A percentile compares a stretch with the other conserved stretches of the same genome.
These are phyloP conservation scores for Cyclotella distinguenda DNA, from an alignment of 108 stramenopile species.

Conservation along the genomic window DNA sequence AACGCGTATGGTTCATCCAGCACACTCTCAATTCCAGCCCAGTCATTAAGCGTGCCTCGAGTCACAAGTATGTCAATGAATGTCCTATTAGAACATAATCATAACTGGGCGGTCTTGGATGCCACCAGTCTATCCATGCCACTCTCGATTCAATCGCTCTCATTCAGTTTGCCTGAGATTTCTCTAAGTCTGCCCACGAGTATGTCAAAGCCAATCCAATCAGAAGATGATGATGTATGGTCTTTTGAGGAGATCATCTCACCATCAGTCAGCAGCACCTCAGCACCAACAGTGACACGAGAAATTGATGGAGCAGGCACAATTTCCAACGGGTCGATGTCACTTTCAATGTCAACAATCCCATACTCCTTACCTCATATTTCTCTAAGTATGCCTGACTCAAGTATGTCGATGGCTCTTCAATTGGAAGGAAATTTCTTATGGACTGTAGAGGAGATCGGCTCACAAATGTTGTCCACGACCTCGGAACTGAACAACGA, in stretches of 20 bases:
- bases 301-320: no score
- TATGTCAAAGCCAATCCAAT: background rate
- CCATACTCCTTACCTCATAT: no score
- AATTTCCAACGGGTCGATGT: background rate
- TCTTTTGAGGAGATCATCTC: background rate
- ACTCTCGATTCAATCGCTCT: background rate
- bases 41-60: background rate
- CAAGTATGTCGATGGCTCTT: no score
- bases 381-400: no score
- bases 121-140: background rate
- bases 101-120: background rate
- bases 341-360: background rate
- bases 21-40: background rate
- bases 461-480: no score
- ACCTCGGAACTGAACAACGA: no score
- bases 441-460: no score
- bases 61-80: background rate
- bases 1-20: background rate
- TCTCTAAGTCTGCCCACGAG: background rate
- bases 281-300: no score
- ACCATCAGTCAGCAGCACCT: background rate
- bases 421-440: no score
- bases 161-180: slow-evolving; percentile 1
- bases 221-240: background rate
- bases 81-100: background rate